Evolutionary conservation across 2,329 filamentous ascomycete species (phyloP).

Genomic region (Stachybotrys echinatus): DNA sequence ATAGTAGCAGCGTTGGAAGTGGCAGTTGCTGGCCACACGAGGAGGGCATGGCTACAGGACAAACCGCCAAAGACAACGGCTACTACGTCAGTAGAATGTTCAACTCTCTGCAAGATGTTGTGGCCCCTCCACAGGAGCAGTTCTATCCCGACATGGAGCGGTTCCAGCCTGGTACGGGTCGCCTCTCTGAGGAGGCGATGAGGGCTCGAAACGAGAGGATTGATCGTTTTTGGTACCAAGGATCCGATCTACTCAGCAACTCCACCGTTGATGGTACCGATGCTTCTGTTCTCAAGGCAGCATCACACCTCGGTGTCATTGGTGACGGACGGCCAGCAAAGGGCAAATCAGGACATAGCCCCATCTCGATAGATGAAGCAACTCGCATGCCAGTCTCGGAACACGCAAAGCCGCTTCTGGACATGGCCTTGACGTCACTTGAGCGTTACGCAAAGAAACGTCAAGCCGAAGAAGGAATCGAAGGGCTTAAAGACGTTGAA

Average conservation of each 20-base stretch:
- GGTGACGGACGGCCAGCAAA: conserved; percentile 27
- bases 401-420: conserved; percentile 35
- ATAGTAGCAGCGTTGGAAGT: not conserved
- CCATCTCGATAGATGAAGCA: conserved; percentile 30
- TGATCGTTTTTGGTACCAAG: conserved; percentile 33
- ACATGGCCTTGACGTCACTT: conserved; percentile 31
- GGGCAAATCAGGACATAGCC: conserved; percentile 15
- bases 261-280: conserved; percentile 22
- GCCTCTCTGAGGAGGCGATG: conserved; percentile 15
- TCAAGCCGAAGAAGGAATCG: not conserved
- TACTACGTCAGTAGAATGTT: not conserved
- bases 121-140: not conserved
- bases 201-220: conserved; percentile 19
- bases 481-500: no score
- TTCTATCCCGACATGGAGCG: not conserved
- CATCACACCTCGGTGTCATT: conserved; percentile 28
- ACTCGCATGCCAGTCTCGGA: conserved; percentile 30
- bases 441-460: not conserved
- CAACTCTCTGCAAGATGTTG: not conserved
- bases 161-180: conserved; percentile 12
- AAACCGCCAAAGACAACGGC: not conserved
- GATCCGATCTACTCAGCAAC: conserved; percentile 28
- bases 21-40: not conserved
- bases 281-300: conserved; percentile 17
- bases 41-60: not conserved